phyloP scores from a whole-genome alignment of 495 filamentous ascomycete species.

The Amorphotheca resinae region DNA sequence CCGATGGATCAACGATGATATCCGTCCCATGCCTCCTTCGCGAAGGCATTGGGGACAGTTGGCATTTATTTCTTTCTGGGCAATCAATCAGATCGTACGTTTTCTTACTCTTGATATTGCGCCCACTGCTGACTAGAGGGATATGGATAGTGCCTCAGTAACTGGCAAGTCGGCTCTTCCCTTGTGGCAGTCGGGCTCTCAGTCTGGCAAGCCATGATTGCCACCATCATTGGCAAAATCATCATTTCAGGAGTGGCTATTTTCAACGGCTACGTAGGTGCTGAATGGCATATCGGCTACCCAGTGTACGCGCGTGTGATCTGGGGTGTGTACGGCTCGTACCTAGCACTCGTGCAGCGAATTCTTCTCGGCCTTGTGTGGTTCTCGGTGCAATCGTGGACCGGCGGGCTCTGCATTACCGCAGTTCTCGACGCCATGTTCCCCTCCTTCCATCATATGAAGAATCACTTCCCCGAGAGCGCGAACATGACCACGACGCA shows the following conservation, averaged over 20 bases:
- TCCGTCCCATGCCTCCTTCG: conserved; percentile 20
- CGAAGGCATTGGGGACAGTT: conserved; percentile 21
- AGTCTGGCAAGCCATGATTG: neutral
- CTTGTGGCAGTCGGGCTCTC: conserved; percentile 1
- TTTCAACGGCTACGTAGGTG: neutral
- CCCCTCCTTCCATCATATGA: conserved; percentile 21
- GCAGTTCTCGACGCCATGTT: conserved; percentile 23
- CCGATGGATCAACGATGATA: conserved; percentile 19
- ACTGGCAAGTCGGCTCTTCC: conserved; percentile 3
- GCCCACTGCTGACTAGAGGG: neutral
- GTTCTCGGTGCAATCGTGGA: conserved; percentile 2
- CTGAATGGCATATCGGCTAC: conserved; percentile 4
- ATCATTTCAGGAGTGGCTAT: neutral
- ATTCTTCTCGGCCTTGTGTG: conserved; percentile 4
- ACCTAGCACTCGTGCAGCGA: conserved; percentile 2
- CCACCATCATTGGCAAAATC: conserved; percentile 19
- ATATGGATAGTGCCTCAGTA: neutral
- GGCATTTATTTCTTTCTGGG: conserved; percentile 1
- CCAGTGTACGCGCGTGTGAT: conserved; percentile 1
- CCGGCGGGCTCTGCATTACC: conserved; percentile 1
- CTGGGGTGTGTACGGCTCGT: conserved; percentile 6
- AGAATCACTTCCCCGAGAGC: conserved; percentile 23
- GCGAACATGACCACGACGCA: conserved; percentile 21
- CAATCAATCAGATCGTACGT: conserved; percentile 4
- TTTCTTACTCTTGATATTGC: neutral